phyloP scores from a whole-genome alignment of 2,329 filamentous ascomycete genomes.

The Stromatinia cepivora region DNA sequence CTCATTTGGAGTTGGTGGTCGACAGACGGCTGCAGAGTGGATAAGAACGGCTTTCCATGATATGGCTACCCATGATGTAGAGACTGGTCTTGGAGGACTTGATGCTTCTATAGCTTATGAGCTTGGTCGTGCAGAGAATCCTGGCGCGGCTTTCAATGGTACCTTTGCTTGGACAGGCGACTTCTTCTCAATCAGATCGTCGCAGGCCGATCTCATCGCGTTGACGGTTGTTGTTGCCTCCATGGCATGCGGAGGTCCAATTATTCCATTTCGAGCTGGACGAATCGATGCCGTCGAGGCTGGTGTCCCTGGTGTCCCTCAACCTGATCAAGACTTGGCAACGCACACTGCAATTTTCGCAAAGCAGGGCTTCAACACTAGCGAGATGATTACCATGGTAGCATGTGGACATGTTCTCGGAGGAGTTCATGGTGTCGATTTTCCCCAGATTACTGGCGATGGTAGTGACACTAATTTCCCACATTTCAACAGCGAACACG shows the following conservation, averaged over 20 bases:
- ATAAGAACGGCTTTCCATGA: conserved; percentile 62
- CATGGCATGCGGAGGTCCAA: neutral
- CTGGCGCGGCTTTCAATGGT: conserved; percentile 47
- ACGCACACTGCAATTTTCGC: conserved; percentile 28
- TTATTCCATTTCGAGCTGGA: conserved; percentile 29
- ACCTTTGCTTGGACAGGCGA: neutral
- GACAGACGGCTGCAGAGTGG: conserved; percentile 52
- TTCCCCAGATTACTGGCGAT: neutral
- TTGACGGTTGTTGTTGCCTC: conserved; percentile 7
- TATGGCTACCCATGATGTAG: conserved; percentile 53
- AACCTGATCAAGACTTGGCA: conserved; percentile 26
- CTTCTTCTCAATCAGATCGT: neutral
- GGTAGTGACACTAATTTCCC: neutral
- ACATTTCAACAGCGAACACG: neutral
- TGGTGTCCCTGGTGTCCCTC: conserved; percentile 31
- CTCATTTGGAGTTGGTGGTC: neutral
- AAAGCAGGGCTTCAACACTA: conserved; percentile 31
- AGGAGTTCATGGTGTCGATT: conserved; percentile 27
- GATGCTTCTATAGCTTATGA: conserved; percentile 46
- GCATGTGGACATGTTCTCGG: conserved; percentile 32
- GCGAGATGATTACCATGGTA: conserved; percentile 30
- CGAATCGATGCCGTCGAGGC: conserved; percentile 32
- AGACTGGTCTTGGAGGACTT: conserved; percentile 48
- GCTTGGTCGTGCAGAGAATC: conserved; percentile 40
- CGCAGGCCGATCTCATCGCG: conserved; percentile 29